Evolutionary conservation across 345 rosid genomes (phyloP), one percentile per base, ranked within the genome.

Genomic region (Brassica cretica): DNA sequence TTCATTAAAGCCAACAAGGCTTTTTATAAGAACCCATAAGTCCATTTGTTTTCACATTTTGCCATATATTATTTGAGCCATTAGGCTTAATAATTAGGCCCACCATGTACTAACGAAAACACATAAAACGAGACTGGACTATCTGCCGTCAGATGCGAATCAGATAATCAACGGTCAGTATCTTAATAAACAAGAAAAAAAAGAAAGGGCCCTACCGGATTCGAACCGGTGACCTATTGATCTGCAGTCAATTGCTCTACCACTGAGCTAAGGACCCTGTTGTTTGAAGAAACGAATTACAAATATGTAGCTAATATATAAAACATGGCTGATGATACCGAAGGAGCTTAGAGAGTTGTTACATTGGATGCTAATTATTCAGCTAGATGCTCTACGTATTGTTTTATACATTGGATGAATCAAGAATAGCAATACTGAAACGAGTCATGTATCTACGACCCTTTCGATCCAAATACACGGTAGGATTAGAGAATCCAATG

Each of bases 191-290:
- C 24, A 21, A 21, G 24, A 21, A 21, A 21, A 21, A 21, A 21
- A 71, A 33, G 0, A 2, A 16, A 63, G 79, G 82, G 84, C 82
- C 85, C 87, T 78, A 82, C 83, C 80, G 81, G 77, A 56, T 77
- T 80, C 81, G 78, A 82, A 80, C 85, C 86, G 75, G 80, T 84
- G 90, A 85, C 89, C 91, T 86, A 87, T 86, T 84, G 88, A 88
- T 84, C 90, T 86, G 87, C 85, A 90, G 88, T 86, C 88, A 86
- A 87, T 84, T 88, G 89, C 89, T 88, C 91, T 85, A 86, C 92
- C 87, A 86, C 91, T 86, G 89, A 90, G 89, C 91, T 84, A 88
- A 82, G 86, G 87, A 87, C 86, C 49, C 49, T 2, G 5, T 10
- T 41, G 14, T 41, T 41, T 10, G 14, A 10, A 3, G 2, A 11